These are phyloP conservation scores for Boletus subparvulus DNA, from an alignment of 768 basidiomycete species.

Conservation along the genomic window DNA sequence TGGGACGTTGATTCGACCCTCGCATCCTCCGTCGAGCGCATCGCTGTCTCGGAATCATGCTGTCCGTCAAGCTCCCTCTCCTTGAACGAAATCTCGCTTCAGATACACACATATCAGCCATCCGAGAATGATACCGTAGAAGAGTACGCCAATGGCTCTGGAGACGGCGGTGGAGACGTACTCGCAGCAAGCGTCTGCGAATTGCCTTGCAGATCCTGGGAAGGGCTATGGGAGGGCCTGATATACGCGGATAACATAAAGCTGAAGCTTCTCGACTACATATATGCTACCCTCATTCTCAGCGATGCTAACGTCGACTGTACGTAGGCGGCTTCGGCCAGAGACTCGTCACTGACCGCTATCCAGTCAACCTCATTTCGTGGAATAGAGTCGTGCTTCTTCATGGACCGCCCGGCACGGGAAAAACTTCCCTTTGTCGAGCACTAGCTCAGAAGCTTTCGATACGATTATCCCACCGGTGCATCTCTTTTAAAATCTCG, in stretches of 20 bases:
- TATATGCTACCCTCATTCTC: slow-evolving; percentile 91
- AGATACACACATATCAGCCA: slow-evolving; percentile 89
- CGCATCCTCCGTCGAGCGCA: slow-evolving; percentile 69
- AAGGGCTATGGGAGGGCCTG: slow-evolving; percentile 91
- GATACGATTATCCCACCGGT: slow-evolving; percentile 86
- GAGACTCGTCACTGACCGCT: slow-evolving; percentile 5
- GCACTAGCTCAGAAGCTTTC: slow-evolving; percentile 95
- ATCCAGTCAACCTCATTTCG: slow-evolving; percentile 81
- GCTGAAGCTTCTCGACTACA: slow-evolving; percentile 85
- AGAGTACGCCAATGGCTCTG: slow-evolving; percentile 66
- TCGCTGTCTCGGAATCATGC: slow-evolving; percentile 69
- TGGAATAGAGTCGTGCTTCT: slow-evolving; percentile 96
- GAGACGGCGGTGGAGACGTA: slow-evolving; percentile 61
- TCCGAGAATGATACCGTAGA: slow-evolving; percentile 64
- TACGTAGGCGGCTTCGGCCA: slow-evolving; percentile 37
- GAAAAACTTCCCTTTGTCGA: slow-evolving; percentile 93
- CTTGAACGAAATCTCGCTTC: slow-evolving; percentile 59
- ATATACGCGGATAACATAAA: slow-evolving; percentile 87
- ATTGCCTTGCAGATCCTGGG: slow-evolving; percentile 78
- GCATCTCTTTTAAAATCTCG: slow-evolving; percentile 16
- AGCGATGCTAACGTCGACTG: slow-evolving; percentile 86
- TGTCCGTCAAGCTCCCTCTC: slow-evolving; percentile 56
- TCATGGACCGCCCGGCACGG: slow-evolving; percentile 97
- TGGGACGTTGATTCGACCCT: slow-evolving; percentile 80
- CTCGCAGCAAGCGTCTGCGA: slow-evolving; percentile 90